Evolutionary conservation across 2,329 filamentous ascomycete genomes (phyloP).

Genomic region (Xylariaceae sp.): DNA sequence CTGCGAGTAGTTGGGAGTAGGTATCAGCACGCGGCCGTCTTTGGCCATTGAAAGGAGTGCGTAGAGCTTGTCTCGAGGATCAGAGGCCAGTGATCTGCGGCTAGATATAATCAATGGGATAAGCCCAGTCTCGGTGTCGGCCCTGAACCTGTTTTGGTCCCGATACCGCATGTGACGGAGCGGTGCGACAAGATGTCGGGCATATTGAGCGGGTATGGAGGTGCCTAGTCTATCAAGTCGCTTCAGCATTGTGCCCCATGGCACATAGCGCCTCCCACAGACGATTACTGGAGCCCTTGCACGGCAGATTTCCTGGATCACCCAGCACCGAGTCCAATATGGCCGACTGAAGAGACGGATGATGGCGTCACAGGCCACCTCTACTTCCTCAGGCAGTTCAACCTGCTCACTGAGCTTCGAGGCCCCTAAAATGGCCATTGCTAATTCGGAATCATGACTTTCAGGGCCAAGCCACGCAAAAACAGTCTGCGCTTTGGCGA

Average conservation of each 20-base stretch:
- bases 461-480: conserved; percentile 32
- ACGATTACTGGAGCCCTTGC: conserved; percentile 10
- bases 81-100: conserved; percentile 4
- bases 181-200: conserved; percentile 10
- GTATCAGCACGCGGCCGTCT: conserved; percentile 6
- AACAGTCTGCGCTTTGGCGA: conserved; percentile 26
- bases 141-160: conserved; percentile 10
- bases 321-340: conserved; percentile 17
- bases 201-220: conserved; percentile 14
- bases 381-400: conserved; percentile 17
- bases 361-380: conserved; percentile 12
- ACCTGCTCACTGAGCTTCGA: conserved; percentile 11
- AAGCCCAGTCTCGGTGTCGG: conserved; percentile 7
- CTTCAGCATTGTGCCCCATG: conserved; percentile 9
- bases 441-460: conserved; percentile 15
- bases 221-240: conserved; percentile 5
- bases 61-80: conserved; percentile 14
- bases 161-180: conserved; percentile 13
- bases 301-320: conserved; percentile 18
- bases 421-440: conserved; percentile 14
- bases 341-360: conserved; percentile 16
- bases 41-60: conserved; percentile 11
- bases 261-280: conserved; percentile 10
- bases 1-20: conserved; percentile 13
- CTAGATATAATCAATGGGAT: conserved; percentile 8